Conservation (phyloP, 345 rosid species). For the Jatropha curcas region DNA sequence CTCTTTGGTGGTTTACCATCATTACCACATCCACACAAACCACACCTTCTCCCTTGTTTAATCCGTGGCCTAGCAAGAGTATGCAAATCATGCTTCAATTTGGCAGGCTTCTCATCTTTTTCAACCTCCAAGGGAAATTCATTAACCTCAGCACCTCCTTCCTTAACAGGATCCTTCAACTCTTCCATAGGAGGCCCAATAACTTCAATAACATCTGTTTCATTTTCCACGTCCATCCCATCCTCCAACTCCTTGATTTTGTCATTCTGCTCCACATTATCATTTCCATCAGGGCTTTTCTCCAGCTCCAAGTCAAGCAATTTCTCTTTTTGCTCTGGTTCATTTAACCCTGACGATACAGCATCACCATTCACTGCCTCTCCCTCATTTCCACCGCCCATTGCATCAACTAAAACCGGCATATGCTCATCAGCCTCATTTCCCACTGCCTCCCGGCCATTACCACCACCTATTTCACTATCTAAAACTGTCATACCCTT, state of each 20-base stretch:
- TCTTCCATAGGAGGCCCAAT: conserved; percentile 26
- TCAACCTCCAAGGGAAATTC: conserved; percentile 42
- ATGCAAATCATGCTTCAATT: conserved; percentile 33
- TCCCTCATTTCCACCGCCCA: conserved; percentile 23
- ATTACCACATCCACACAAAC: conserved; percentile 92
- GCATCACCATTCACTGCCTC: conserved; percentile 26
- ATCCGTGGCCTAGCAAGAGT: conserved; percentile 44
- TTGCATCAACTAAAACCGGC: conserved; percentile 20
- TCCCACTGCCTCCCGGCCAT: background rate
- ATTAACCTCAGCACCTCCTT: conserved; percentile 36
- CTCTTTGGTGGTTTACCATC: conserved; percentile 93
- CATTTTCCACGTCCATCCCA: conserved; percentile 18
- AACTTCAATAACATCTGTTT: conserved; percentile 27
- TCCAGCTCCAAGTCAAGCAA: conserved; percentile 27
- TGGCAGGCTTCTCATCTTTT: conserved; percentile 30
- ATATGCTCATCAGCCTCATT: conserved; percentile 15
- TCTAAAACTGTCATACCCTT: background rate
- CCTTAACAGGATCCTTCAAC: conserved; percentile 31
- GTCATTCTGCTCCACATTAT: conserved; percentile 27
- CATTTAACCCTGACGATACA: conserved; percentile 20
- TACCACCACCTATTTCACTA: background rate
- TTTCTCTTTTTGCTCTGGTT: conserved; percentile 32
- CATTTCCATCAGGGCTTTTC: conserved; percentile 29
- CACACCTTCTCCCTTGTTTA: conserved; percentile 85
- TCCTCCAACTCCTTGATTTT: conserved; percentile 19